Evolutionary conservation across 2,329 filamentous ascomycete species (phyloP).

Genomic region (Nannizziopsis arthrosporioides): DNA sequence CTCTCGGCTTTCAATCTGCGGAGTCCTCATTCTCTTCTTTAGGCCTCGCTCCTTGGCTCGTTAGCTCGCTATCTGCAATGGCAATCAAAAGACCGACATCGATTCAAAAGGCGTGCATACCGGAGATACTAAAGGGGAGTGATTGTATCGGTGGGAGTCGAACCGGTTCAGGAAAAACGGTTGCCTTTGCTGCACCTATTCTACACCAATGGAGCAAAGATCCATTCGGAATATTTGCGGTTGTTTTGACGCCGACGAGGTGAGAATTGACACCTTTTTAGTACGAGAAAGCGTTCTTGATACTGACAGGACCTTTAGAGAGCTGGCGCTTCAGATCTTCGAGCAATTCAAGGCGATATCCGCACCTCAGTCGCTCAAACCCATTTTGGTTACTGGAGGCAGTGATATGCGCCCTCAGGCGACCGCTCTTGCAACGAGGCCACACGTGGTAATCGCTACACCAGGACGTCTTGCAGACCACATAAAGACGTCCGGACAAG

Average conservation of each 20-base stretch:
- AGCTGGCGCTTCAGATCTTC: constrained; percentile 89
- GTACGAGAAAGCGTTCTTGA: not conserved
- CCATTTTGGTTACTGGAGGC: constrained; percentile 80
- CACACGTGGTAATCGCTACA: constrained; percentile 88
- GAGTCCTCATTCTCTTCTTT: constrained; percentile 54
- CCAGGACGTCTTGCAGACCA: constrained; percentile 89
- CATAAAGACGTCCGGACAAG: constrained; percentile 78
- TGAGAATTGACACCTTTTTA: constrained; percentile 25
- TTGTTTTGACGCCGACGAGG: constrained; percentile 81
- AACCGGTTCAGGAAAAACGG: constrained; percentile 93
- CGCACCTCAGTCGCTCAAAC: constrained; percentile 74
- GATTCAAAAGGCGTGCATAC: constrained; percentile 88
- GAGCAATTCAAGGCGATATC: constrained; percentile 94
- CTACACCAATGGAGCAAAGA: constrained; percentile 88
- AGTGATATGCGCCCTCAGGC: constrained; percentile 88
- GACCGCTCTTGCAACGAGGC: constrained; percentile 65
- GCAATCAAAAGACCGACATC: constrained; percentile 81
- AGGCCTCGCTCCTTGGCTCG: constrained; percentile 72
- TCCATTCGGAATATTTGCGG: constrained; percentile 77
- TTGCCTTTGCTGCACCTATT: constrained; percentile 90
- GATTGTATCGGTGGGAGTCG: constrained; percentile 92
- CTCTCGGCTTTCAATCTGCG: constrained; percentile 34
- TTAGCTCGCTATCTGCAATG: constrained; percentile 62
- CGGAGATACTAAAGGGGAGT: constrained; percentile 76
- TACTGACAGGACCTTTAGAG: constrained; percentile 37